A percentile compares a stretch with the other conserved stretches of the same genome.
Conservation (phyloP, 169 alveolate species). For the Cryptosporidium meleagridis region DNA sequence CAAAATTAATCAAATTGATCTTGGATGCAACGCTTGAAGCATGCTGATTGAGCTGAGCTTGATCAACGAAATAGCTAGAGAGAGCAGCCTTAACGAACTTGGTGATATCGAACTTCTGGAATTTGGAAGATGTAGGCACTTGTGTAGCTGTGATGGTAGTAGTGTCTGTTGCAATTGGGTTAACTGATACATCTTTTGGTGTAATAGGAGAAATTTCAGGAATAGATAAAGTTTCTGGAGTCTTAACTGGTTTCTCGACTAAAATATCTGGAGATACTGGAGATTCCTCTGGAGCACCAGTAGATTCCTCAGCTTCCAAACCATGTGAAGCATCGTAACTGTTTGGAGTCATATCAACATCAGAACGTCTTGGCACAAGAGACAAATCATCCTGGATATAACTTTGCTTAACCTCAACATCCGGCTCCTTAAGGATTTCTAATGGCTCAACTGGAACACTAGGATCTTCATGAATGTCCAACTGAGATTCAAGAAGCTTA, state of each 20-base stretch:
- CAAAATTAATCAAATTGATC: constrained; percentile 45
- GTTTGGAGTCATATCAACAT: constrained; percentile 26
- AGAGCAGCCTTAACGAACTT: constrained; percentile 21
- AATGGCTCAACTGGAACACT: constrained; percentile 48
- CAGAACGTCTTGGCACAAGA: constrained; percentile 42
- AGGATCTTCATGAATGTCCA: constrained; percentile 67
- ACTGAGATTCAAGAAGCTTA: constrained; percentile 36
- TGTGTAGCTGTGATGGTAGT: not conserved
- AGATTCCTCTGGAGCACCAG: constrained; percentile 61
- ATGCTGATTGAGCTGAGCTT: not conserved
- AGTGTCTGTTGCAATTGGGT: not conserved
- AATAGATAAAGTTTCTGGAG: not conserved
- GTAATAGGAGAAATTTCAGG: constrained; percentile 1
- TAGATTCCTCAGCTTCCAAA: constrained; percentile 72
- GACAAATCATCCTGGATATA: constrained; percentile 51
- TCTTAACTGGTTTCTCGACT: not conserved
- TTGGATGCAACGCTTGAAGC: not conserved
- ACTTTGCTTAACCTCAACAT: constrained; percentile 29
- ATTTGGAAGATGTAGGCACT: not conserved
- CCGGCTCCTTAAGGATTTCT: constrained; percentile 53
- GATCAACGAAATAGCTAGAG: not conserved
- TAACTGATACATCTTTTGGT: not conserved
- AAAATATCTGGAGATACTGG: not conserved
- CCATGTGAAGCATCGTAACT: constrained; percentile 47
- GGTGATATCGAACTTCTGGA: not conserved